A percentile compares a stretch with the other conserved stretches of the same genome.
Conservation (phyloP, 1,284 basidiomycete species). For the Xanthoconium separans region DNA sequence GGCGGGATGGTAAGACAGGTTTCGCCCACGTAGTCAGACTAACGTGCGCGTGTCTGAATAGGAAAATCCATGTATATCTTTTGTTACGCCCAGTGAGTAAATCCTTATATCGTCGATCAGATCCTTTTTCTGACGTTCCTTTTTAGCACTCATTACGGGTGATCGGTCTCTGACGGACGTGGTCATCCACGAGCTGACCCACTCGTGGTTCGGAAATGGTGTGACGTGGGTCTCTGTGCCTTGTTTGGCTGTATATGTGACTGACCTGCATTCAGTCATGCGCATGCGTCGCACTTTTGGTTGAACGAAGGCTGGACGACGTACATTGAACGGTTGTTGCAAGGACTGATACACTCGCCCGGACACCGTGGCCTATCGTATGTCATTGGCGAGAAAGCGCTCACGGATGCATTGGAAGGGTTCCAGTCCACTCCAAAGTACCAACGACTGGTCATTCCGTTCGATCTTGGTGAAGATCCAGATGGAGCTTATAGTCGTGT, state of each 20-base stretch:
- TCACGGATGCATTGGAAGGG: constrained; percentile 70
- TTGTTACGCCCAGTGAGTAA: constrained; percentile 79
- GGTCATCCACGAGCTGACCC: constrained; percentile 78
- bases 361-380: constrained; percentile 82
- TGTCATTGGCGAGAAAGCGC: constrained; percentile 72
- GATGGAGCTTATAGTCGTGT: constrained; percentile 43
- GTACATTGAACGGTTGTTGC: constrained; percentile 87
- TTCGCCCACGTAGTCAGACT: background rate
- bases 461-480: constrained; percentile 80
- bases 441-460: constrained; percentile 84
- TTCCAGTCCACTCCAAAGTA: constrained; percentile 68
- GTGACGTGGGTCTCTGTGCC: constrained; percentile 56
- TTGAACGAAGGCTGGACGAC: constrained; percentile 96
- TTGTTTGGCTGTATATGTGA: background rate
- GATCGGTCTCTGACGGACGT: constrained; percentile 87
- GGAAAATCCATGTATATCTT: constrained; percentile 86
- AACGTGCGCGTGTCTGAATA: constrained; percentile 26
- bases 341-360: constrained; percentile 72
- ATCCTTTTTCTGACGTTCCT: background rate
- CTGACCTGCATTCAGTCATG: constrained; percentile 40
- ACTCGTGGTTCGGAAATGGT: constrained; percentile 89
- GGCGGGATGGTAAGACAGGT: constrained; percentile 71
- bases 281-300: constrained; percentile 83
- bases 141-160: constrained; percentile 72
- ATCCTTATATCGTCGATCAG: background rate